Base-by-base conservation (phyloP, 192 early-diverging fungal genomes). In the Lunasporangiospora selenospora region DNA sequence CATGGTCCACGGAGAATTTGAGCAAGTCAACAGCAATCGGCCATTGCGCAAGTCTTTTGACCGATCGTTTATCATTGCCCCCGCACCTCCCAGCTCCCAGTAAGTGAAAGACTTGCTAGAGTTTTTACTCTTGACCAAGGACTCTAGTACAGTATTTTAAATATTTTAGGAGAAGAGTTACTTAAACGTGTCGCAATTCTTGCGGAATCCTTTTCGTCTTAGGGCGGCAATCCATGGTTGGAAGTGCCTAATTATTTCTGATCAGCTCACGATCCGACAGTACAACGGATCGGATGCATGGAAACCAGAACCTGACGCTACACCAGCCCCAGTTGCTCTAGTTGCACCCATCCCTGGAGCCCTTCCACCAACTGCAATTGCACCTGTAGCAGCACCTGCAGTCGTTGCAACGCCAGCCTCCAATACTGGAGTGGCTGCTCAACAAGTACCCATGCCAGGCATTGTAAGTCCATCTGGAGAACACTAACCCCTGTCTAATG, bases 31-130 rank as follows among this genome's bases (percentile, higher is more conserved):
- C 41, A 6, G 8, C 5, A 43, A n/a, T n/a, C 31, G 18, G 21
- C 18, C 12, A 33, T 8, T 58, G 16, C 32, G 31, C 15, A 67
- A 65, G 46, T 79, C 77, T 2, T 83, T 83, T 43, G 80, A 83
- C 30, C 61, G 82, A 40, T 49, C 75, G 3, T 83, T 83, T 18
- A 61, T 81, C 16, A 58, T 83, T 31, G 79, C 77, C 11, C 79
- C 82, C 24, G 59, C 82, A 10, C 45, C 55, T n/a, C 56, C 55
- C 12, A 52, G 46, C 6, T 77, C 82, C 41, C 53, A 29, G 75
- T 81, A 77, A 44, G 43, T 45, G 16, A 33, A 21, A 29, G 2
- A 11, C 18, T 39, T 42, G 23, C 1, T 33, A 10, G 40, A 32
- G 1, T 9, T 38, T 38, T 16, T 19, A 5, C 21, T 2, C 0